These are phyloP conservation scores for Tulasnella sp. DNA, from an alignment of 768 basidiomycete genomes.

Conservation along the genomic window DNA sequence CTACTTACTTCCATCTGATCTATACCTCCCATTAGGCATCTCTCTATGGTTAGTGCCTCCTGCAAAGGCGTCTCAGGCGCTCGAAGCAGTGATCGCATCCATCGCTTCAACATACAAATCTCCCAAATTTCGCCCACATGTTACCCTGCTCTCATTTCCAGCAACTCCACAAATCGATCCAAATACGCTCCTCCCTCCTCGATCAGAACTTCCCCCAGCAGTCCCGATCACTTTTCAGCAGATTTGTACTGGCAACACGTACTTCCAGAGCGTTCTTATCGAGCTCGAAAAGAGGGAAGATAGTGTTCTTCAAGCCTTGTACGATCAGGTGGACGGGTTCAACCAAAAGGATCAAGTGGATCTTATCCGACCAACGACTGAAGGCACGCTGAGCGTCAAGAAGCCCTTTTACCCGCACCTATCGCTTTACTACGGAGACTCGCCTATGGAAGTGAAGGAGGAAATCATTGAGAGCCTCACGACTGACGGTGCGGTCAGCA, in stretches of 20 bases:
- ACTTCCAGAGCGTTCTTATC: slow-evolving; percentile 21
- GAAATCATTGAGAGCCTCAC: slow-evolving; percentile 13
- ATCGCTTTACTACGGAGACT: slow-evolving; percentile 23
- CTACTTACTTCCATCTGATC: no score
- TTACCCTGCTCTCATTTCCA: slow-evolving; percentile 20
- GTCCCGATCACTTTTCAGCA: slow-evolving; percentile 17
- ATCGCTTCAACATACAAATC: slow-evolving; percentile 9
- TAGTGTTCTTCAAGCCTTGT: slow-evolving; percentile 6
- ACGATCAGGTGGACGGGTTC: neutral
- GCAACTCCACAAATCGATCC: slow-evolving; percentile 4
- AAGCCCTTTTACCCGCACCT: slow-evolving; percentile 21
- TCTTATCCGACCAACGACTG: neutral
- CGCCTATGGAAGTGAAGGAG: slow-evolving; percentile 17
- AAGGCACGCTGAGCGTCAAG: neutral
- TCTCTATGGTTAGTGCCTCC: slow-evolving; percentile 49
- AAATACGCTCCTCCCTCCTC: neutral
- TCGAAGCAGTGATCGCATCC: slow-evolving; percentile 6
- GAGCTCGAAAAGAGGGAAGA: neutral
- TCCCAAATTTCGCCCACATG: slow-evolving; percentile 22
- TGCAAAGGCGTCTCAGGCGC: neutral
- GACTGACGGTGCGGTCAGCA: slow-evolving; percentile 2
- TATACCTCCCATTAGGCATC: no score
- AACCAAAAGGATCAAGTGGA: neutral
- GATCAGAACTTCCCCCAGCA: neutral
- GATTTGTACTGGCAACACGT: slow-evolving; percentile 16